Conservation (phyloP, 129 eudicot species). For the Deinandra increscens region DNA sequence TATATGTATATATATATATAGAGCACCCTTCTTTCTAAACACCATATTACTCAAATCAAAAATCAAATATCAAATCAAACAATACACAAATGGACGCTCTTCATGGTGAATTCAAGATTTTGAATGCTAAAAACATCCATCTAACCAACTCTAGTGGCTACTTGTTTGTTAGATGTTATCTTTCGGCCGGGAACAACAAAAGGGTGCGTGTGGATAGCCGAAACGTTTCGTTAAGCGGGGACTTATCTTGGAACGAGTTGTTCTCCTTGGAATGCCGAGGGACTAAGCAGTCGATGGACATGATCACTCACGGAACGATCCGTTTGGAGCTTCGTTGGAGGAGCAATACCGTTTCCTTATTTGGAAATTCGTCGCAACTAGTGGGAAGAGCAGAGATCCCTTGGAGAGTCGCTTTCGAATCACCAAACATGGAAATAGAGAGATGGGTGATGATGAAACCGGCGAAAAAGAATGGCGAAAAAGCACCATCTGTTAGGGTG, state of each 20-base stretch:
- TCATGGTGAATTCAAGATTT: slow-evolving; percentile 46
- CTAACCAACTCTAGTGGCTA: slow-evolving; percentile 24
- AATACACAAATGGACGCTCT: slow-evolving; percentile 41
- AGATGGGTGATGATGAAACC: slow-evolving; percentile 52
- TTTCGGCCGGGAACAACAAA: slow-evolving; percentile 54
- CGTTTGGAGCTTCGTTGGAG: slow-evolving; percentile 51
- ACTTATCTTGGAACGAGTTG: slow-evolving; percentile 43
- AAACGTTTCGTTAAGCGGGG: slow-evolving; percentile 36
- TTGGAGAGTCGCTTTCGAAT: slow-evolving; percentile 48
- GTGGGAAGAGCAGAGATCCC: slow-evolving; percentile 55
- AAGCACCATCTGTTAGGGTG: slow-evolving; percentile 51
- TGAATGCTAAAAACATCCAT: slow-evolving; percentile 56
- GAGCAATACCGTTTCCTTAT: slow-evolving; percentile 15
- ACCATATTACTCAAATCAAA: slow-evolving; percentile 12
- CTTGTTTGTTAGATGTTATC: slow-evolving; percentile 65
- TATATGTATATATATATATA: background rate
- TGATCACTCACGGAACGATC: slow-evolving; percentile 37
- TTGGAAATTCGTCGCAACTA: slow-evolving; percentile 53
- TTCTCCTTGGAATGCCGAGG: slow-evolving; percentile 62
- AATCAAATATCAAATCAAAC: background rate
- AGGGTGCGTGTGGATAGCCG: slow-evolving; percentile 48
- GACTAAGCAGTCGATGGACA: slow-evolving; percentile 35
- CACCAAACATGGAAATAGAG: slow-evolving; percentile 46
- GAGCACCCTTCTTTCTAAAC: slow-evolving; percentile 5
- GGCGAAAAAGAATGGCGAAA: slow-evolving; percentile 17